Conservation (phyloP, 2,329 filamentous ascomycete species). For the Fusarium sp. region DNA sequence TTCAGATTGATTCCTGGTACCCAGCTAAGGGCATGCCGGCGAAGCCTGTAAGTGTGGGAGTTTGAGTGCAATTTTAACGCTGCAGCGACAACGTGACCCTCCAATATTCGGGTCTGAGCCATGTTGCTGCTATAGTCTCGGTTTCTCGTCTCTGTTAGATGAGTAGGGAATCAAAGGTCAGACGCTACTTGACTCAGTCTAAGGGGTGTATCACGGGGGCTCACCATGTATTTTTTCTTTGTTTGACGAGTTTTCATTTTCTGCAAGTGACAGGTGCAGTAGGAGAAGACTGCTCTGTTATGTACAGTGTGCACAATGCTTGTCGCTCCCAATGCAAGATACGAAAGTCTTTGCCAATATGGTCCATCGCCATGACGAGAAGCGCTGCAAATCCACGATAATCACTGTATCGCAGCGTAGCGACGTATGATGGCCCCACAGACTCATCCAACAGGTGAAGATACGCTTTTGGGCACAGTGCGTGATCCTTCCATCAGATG, state of each 20-base stretch:
- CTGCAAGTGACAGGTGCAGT: not conserved
- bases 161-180: constrained; percentile 39
- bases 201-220: constrained; percentile 30
- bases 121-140: constrained; percentile 35
- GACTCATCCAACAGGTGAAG: constrained; percentile 1
- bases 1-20: not conserved
- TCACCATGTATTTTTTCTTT: constrained; percentile 15
- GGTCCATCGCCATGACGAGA: constrained; percentile 16
- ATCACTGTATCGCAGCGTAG: constrained; percentile 10
- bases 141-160: constrained; percentile 38
- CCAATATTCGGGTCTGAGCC: constrained; percentile 36
- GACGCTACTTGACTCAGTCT: constrained; percentile 42
- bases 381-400: not conserved
- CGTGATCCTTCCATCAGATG: constrained; percentile 11
- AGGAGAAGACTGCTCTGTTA: not conserved
- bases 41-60: constrained; percentile 11
- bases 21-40: not conserved
- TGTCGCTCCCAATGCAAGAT: constrained; percentile 3
- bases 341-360: constrained; percentile 3
- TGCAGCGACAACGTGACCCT: constrained; percentile 42
- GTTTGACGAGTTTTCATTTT: constrained; percentile 11
- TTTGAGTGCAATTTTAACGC: constrained; percentile 38
- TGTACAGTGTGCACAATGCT: constrained; percentile 5
- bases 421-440: constrained; percentile 26
- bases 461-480: constrained; percentile 13